A percentile compares a stretch with the other conserved stretches of the same genome.
Conservation (phyloP, 2,329 filamentous ascomycete species). For the Xylaria sp. region DNA sequence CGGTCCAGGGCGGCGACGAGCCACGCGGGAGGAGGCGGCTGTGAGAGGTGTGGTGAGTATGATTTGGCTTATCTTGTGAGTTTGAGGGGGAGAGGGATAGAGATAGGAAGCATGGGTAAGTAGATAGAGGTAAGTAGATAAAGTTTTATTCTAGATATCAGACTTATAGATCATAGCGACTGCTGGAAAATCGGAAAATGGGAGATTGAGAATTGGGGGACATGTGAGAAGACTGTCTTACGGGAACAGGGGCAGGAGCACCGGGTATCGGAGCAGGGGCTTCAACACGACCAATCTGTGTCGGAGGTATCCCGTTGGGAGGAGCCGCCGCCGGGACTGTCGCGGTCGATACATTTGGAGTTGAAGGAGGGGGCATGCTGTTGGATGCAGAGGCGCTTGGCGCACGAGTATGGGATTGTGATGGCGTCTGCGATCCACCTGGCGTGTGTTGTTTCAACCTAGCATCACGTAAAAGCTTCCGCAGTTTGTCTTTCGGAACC, state of each 20-base stretch:
- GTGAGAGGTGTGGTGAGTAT: slow-evolving; percentile 33
- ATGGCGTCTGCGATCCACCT: slow-evolving; percentile 47
- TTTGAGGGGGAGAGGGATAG: slow-evolving; percentile 12
- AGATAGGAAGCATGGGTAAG: slow-evolving; percentile 13
- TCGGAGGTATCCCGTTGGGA: slow-evolving; percentile 43
- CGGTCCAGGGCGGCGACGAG: slow-evolving; percentile 72
- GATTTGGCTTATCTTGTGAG: slow-evolving; percentile 13
- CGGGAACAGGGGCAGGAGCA: slow-evolving; percentile 58
- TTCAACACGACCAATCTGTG: slow-evolving; percentile 68
- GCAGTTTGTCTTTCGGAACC: slow-evolving; percentile 72
- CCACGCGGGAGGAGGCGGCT: slow-evolving; percentile 90
- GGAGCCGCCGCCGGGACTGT: slow-evolving; percentile 25
- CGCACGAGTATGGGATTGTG: slow-evolving; percentile 52
- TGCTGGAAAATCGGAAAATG: slow-evolving; percentile 37
- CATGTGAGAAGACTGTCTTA: slow-evolving; percentile 50
- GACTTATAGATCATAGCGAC: slow-evolving; percentile 36
- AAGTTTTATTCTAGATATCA: too few relatives aligned
- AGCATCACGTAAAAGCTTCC: slow-evolving; percentile 63
- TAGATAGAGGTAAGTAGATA: too few relatives aligned
- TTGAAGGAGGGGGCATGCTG: slow-evolving; percentile 40
- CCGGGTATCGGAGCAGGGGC: slow-evolving; percentile 64
- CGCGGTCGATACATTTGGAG: slow-evolving; percentile 34
- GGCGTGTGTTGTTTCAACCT: slow-evolving; percentile 45
- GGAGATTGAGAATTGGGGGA: slow-evolving; percentile 24
- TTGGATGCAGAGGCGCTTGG: slow-evolving; percentile 44